Evolutionary conservation across 2,329 filamentous ascomycete genomes (phyloP).

Genomic region (Colletotrichum orbiculare): DNA sequence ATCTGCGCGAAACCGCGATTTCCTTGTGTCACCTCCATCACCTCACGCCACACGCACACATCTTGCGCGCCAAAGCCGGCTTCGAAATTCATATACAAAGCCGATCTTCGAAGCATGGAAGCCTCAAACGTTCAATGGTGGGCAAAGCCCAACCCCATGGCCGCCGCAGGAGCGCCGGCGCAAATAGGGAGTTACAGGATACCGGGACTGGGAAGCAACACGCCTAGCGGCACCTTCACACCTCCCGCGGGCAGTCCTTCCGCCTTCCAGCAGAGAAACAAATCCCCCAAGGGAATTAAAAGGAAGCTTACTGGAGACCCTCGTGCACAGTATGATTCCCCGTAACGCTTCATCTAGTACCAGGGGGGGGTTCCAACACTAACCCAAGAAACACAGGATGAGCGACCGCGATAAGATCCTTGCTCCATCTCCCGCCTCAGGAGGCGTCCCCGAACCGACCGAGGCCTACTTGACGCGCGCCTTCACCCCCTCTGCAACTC

Average conservation of each 20-base stretch:
- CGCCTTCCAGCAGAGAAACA: neutral
- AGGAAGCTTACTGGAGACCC: no score
- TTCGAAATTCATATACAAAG: neutral
- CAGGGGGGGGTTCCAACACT: neutral
- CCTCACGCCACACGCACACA: neutral
- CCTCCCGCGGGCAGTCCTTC: neutral
- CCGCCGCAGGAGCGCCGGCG: constrained; percentile 5
- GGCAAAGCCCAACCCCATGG: constrained; percentile 26
- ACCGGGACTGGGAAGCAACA: constrained; percentile 32
- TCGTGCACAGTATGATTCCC: no score
- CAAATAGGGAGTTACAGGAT: constrained; percentile 24
- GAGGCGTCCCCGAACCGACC: constrained; percentile 71
- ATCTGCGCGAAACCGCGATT: constrained; percentile 18
- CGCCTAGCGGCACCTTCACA: constrained; percentile 7
- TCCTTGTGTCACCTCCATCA: constrained; percentile 1
- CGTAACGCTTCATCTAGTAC: no score
- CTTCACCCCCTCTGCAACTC: constrained; percentile 51
- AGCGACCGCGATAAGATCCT: constrained; percentile 35
- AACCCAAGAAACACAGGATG: neutral
- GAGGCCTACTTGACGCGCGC: constrained; percentile 70
- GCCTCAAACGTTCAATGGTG: constrained; percentile 33
- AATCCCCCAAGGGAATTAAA: no score
- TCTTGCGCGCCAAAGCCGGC: no score
- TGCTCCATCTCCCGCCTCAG: constrained; percentile 55
- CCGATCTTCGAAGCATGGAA: neutral